phyloP scores from a whole-genome alignment of 129 eudicot genomes.

The Kitagawia praeruptora region DNA sequence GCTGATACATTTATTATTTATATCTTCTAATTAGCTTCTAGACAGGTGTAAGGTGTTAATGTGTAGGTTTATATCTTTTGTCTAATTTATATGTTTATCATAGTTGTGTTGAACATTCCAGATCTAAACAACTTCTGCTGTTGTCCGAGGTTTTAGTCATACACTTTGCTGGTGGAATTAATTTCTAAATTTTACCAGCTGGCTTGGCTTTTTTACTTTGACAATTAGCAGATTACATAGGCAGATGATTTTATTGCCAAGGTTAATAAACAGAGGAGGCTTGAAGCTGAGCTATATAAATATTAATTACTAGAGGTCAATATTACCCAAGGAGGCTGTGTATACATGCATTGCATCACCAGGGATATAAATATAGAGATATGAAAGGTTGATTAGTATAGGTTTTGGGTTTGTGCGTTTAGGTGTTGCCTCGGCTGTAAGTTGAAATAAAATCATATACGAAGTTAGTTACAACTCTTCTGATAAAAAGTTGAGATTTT shows the following conservation, averaged over 20 bases:
- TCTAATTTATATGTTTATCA: too few relatives aligned
- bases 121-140: too few relatives aligned
- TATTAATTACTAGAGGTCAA: background rate
- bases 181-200: too few relatives aligned
- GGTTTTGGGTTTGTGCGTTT: background rate
- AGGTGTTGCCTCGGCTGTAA: background rate
- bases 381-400: conserved; percentile 13
- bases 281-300: conserved; percentile 28
- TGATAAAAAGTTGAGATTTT: background rate
- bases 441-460: background rate
- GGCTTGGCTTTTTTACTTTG: too few relatives aligned
- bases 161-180: too few relatives aligned
- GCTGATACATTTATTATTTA: too few relatives aligned
- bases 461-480: background rate
- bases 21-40: too few relatives aligned
- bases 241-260: conserved; percentile 62
- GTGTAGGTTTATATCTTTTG: too few relatives aligned
- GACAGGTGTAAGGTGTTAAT: too few relatives aligned
- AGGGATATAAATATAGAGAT: conserved; percentile 1
- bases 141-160: too few relatives aligned
- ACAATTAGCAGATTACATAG: too few relatives aligned
- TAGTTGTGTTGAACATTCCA: too few relatives aligned
- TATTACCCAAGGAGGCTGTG: background rate
- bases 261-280: conserved; percentile 45
- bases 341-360: background rate